Evolutionary conservation across 1,284 basidiomycete species (phyloP).

Genomic region (Meira nashicola): DNA sequence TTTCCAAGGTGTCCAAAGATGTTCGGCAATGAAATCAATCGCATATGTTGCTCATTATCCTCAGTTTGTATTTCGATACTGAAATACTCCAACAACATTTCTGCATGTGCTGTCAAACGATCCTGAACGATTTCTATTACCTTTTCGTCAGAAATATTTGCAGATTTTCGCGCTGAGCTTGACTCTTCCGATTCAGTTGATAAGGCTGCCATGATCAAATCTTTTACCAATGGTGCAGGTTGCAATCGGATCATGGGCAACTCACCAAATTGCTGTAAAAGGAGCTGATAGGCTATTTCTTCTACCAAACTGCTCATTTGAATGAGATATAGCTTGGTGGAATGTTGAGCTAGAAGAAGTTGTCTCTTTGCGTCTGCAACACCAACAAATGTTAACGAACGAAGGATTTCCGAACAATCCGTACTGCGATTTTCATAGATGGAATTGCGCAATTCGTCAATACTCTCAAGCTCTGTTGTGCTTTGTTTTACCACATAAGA

Average conservation of each 20-base stretch:
- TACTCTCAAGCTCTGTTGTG: slow-evolving; percentile 72
- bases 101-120: slow-evolving; percentile 59
- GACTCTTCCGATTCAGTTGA: slow-evolving; percentile 63
- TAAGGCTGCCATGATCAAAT: slow-evolving; percentile 63
- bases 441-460: slow-evolving; percentile 65
- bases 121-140: slow-evolving; percentile 62
- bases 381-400: slow-evolving; percentile 86
- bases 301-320: slow-evolving; percentile 60
- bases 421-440: slow-evolving; percentile 63
- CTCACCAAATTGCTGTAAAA: slow-evolving; percentile 83
- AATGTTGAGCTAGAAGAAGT: slow-evolving; percentile 78
- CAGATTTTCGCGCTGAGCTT: slow-evolving; percentile 57
- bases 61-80: slow-evolving; percentile 60
- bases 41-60: slow-evolving; percentile 26
- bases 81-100: slow-evolving; percentile 93
- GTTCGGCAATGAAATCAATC: not conserved
- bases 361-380: slow-evolving; percentile 74
- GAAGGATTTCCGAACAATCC: slow-evolving; percentile 69
- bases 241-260: slow-evolving; percentile 71
- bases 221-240: slow-evolving; percentile 70
- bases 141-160: slow-evolving; percentile 54
- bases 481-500: slow-evolving; percentile 65
- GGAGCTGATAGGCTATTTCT: slow-evolving; percentile 92
- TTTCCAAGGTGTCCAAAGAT: slow-evolving; percentile 62
- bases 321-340: slow-evolving; percentile 69